Conservation (phyloP, 331 rosid genomes). For the Acacia pycnantha region DNA sequence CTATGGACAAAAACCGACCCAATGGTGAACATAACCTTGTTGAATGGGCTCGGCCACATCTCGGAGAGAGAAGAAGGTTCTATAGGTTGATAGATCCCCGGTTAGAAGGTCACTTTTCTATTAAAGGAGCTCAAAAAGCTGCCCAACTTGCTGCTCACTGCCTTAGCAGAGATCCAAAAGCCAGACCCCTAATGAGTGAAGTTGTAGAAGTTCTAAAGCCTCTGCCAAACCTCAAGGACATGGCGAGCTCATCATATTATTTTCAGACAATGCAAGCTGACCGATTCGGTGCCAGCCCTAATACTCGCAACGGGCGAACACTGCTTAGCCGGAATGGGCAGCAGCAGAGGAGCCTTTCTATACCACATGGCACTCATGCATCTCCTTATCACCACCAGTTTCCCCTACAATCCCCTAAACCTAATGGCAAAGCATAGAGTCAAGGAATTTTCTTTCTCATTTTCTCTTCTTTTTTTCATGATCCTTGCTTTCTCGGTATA, state of each 20-base stretch:
- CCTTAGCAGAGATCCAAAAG: constrained; percentile 47
- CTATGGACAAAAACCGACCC: constrained; percentile 83
- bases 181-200: constrained; percentile 47
- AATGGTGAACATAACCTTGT: constrained; percentile 50
- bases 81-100: constrained; percentile 47
- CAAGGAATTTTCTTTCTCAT: constrained; percentile 41
- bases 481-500: constrained; percentile 40
- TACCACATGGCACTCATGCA: constrained; percentile 60
- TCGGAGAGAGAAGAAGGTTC: constrained; percentile 48
- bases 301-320: constrained; percentile 57
- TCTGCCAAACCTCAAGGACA: constrained; percentile 47
- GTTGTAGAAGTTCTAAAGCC: constrained; percentile 48
- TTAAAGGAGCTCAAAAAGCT: constrained; percentile 50
- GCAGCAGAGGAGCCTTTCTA: constrained; percentile 72
- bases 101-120: constrained; percentile 46
- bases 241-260: constrained; percentile 75
- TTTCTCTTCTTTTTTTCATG: constrained; percentile 10
- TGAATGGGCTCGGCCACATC: constrained; percentile 54
- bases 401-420: constrained; percentile 79
- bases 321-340: constrained; percentile 69
- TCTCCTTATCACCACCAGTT: constrained; percentile 80
- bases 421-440: constrained; percentile 61
- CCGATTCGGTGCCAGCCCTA: constrained; percentile 72
- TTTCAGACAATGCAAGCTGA: constrained; percentile 88
- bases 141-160: constrained; percentile 45